Evolutionary conservation across 805 yeast species (phyloP), one percentile per base, ranked within the genome.

Genomic region (Pichia cabralensis): DNA sequence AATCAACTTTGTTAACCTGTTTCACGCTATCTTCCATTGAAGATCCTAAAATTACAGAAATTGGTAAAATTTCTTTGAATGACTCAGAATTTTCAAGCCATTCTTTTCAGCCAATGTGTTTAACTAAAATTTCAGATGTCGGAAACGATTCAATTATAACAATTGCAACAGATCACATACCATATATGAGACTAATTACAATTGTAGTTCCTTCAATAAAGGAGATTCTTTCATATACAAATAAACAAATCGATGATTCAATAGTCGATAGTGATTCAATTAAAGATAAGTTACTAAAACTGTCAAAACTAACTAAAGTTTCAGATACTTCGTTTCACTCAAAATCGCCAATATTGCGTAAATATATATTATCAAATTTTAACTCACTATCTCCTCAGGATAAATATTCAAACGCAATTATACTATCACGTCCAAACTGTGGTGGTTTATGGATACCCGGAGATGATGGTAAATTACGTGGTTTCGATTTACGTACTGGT

Each of bases 121-220:
- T 73, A 7, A 41, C 61, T 1, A 45, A 55, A 8, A 52, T 55
- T 5, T 13, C 35, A 12, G 13, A 19, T 3, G 11, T 11, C 17
- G 19, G 25, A n/a, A 24, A 39, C 2, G 26, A 30, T 18, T 25
- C 62, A 0, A 42, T 64, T 17, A 48, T 80, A 12, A 74, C 78
- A 0, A 67, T 81, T 7, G 84, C 76, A 0, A 84, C 95, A 0
- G 76, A 86, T 1, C 89, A 83, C 47, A 67, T 71, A 11, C 95
- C 95, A 4, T 80, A 65, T 47, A 73, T 81, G 82, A 55, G 94
- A 43, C 43, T 81, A 10, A 66, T 84, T 2, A 52, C 81, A 0
- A 64, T 76, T 0, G 51, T 60, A 21, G 41, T 76, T n/a, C 71
- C 75, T 2, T 18, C 42, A 2, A 16, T 55, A 10, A 22, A 28